Evolutionary conservation across 2,329 filamentous ascomycete species (phyloP).

Genomic region (Hirsutella rhossiliensis): DNA sequence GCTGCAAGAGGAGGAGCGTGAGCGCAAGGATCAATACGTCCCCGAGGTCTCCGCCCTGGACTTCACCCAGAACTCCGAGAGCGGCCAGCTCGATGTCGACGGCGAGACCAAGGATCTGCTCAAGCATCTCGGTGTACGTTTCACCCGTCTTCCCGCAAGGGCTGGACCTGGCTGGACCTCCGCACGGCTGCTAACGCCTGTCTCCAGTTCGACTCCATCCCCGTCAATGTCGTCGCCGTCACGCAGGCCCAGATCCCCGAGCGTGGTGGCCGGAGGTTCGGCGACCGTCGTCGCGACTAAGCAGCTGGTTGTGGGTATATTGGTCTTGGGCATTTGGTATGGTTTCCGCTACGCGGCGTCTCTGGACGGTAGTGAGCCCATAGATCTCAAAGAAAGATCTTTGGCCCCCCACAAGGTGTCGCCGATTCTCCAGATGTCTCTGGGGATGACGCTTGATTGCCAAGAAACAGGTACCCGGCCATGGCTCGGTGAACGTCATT

Average conservation of each 20-base stretch:
- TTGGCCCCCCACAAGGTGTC: conserved; percentile 67
- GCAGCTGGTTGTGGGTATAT: conserved; percentile 14
- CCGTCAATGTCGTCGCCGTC: conserved; percentile 90
- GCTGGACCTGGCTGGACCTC: neutral
- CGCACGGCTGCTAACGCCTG: conserved; percentile 13
- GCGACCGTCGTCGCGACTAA: conserved; percentile 41
- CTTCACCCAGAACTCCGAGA: conserved; percentile 81
- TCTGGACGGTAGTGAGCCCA: conserved; percentile 43
- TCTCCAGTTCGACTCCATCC: conserved; percentile 83
- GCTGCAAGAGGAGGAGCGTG: conserved; percentile 99
- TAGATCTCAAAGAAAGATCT: conserved; percentile 50
- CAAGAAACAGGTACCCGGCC: conserved; percentile 29
- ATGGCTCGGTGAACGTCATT: neutral
- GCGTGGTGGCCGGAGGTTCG: conserved; percentile 65
- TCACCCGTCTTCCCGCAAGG: neutral
- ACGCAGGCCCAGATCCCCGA: conserved; percentile 79
- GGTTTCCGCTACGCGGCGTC: conserved; percentile 39
- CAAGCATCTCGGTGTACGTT: conserved; percentile 95
- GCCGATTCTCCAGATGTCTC: conserved; percentile 55
- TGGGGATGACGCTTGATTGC: conserved; percentile 86
- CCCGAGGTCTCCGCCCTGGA: conserved; percentile 97
- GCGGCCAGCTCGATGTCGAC: conserved; percentile 88
- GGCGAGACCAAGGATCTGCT: conserved; percentile 97
- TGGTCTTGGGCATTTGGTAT: conserved; percentile 32
- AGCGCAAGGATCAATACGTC: conserved; percentile 99